phyloP scores from a whole-genome alignment of 352 stramenopile species.

The Globisporangium echinulatum region DNA sequence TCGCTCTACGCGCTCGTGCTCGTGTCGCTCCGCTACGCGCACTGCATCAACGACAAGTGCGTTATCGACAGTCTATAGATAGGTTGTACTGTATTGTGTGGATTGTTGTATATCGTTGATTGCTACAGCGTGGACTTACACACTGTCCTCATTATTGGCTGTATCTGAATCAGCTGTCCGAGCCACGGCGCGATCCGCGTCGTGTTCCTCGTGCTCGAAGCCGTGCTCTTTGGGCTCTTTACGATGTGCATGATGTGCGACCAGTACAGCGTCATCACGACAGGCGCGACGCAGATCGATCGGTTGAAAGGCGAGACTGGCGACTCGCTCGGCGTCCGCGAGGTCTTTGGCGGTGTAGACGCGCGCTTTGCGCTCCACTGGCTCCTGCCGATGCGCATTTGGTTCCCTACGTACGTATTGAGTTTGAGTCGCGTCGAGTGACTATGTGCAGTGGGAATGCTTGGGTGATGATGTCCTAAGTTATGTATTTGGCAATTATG shows the following conservation, averaged over 20 bases:
- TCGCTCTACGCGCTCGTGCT: slow-evolving; percentile 93
- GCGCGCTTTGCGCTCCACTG: slow-evolving; percentile 63
- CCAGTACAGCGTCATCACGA: slow-evolving; percentile 96
- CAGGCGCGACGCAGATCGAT: slow-evolving; percentile 96
- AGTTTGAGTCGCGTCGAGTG: background rate
- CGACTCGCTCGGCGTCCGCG: slow-evolving; percentile 67
- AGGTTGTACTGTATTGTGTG: background rate
- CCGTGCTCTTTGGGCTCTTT: slow-evolving; percentile 97
- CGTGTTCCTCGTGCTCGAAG: slow-evolving; percentile 83
- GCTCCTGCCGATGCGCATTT: slow-evolving; percentile 83
- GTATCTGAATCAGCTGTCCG: slow-evolving; percentile 38
- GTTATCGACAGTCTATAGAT: slow-evolving; percentile 8
- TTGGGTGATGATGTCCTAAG: too few species aligned
- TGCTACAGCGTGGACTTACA: background rate
- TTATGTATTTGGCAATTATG: too few species aligned
- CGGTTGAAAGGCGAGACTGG: slow-evolving; percentile 89
- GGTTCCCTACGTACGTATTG: slow-evolving; percentile 67
- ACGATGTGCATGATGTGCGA: slow-evolving; percentile 99
- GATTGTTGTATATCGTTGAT: too few species aligned
- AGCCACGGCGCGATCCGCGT: slow-evolving; percentile 72
- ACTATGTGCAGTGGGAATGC: too few species aligned
- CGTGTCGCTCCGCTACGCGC: slow-evolving; percentile 86
- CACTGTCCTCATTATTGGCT: background rate
- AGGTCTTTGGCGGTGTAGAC: slow-evolving; percentile 72
- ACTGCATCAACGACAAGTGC: slow-evolving; percentile 81